Evolutionary conservation across 1,284 basidiomycete species (phyloP).

Genomic region (Cutaneotrichosporon sp.): DNA sequence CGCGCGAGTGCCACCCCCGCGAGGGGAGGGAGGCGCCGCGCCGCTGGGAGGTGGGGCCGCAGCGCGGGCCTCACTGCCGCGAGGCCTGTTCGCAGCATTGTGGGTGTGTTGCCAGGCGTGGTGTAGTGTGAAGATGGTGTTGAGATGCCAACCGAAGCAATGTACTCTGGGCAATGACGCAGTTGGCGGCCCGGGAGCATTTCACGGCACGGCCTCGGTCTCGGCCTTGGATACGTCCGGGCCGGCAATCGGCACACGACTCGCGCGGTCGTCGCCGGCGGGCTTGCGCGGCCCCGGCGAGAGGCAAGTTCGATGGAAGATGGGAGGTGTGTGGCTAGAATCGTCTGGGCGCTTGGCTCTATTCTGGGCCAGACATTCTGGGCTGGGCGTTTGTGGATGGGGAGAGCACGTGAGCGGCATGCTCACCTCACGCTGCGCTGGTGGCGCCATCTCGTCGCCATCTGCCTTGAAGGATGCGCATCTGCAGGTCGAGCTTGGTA

Average conservation of each 20-base stretch:
- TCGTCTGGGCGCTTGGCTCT: not conserved
- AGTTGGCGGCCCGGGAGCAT: not conserved
- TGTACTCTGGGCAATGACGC: not conserved
- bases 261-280: not conserved
- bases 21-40: not conserved
- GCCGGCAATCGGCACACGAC: no score
- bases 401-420: no score
- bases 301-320: not conserved
- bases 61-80: not conserved
- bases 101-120: not conserved
- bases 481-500: no score
- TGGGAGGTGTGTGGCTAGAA: not conserved
- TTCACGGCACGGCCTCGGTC: not conserved
- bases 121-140: not conserved
- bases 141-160: no score
- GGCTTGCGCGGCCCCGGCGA: not conserved
- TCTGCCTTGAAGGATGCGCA: no score
- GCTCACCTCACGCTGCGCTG: no score
- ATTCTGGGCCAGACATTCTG: no score
- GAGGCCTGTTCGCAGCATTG: slow-evolving; percentile 5
- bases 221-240: not conserved
- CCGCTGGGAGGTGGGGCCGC: no score
- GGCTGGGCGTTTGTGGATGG: no score
- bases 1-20: no score
- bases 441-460: no score